These are phyloP conservation scores for Botrytis cinerea DNA, from an alignment of 2,329 filamentous ascomycete species.

Conservation along the genomic window DNA sequence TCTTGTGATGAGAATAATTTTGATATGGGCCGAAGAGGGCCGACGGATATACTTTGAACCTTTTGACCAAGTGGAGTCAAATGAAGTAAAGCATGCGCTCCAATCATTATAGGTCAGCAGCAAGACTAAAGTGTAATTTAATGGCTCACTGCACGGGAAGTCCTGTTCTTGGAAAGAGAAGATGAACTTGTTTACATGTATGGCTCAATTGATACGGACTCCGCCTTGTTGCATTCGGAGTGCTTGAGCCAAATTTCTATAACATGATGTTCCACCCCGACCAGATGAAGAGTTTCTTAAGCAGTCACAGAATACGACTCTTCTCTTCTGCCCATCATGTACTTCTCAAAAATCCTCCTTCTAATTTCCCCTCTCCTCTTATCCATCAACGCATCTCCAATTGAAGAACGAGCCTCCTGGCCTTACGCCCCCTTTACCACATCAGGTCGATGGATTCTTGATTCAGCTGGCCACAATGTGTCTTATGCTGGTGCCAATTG, in stretches of 20 bases:
- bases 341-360: conserved; percentile 5
- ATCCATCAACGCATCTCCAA: not conserved
- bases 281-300: not conserved
- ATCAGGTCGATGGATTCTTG: conserved; percentile 30
- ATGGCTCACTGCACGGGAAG: not conserved
- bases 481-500: conserved; percentile 61
- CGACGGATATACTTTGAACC: too few relatives aligned
- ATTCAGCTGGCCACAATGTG: conserved; percentile 44
- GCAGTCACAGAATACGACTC: not conserved
- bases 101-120: not conserved
- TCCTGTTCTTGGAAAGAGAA: not conserved
- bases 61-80: not conserved
- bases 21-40: not conserved
- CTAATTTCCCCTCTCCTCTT: conserved; percentile 9
- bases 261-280: conserved; percentile 1
- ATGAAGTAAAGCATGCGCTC: conserved; percentile 13
- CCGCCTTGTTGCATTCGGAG: not conserved
- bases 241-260: conserved; percentile 6
- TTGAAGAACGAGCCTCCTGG: conserved; percentile 8
- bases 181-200: not conserved
- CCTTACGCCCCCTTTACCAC: conserved; percentile 21
- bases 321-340: conserved; percentile 11
- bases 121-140: too few relatives aligned
- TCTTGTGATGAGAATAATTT: not conserved
- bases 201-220: not conserved